A percentile compares a stretch with the other conserved stretches of the same genome.
phyloP scores from a whole-genome alignment of 2,329 filamentous ascomycete genomes.

The Harringtonia lauricola region DNA sequence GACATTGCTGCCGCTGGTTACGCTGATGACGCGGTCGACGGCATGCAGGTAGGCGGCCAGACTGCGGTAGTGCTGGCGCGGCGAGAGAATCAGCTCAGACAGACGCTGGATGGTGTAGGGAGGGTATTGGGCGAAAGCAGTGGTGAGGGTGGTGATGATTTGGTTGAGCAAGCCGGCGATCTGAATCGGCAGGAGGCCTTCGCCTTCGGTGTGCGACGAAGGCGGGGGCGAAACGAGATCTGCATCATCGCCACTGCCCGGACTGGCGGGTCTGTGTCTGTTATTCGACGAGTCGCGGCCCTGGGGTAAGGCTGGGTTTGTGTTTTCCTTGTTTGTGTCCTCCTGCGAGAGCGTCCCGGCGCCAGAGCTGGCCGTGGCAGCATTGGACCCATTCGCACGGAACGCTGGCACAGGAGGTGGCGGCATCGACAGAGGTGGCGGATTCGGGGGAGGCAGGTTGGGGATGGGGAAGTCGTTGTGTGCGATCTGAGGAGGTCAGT shows the following conservation, averaged over 20 bases:
- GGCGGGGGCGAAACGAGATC: slow-evolving; percentile 19
- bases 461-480: slow-evolving; percentile 67
- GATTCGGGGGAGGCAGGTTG: slow-evolving; percentile 33
- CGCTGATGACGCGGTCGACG: slow-evolving; percentile 79
- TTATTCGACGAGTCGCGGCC: slow-evolving; percentile 17
- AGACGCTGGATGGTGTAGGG: slow-evolving; percentile 91
- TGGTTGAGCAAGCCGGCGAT: slow-evolving; percentile 50
- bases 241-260: slow-evolving; percentile 22
- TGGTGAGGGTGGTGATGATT: slow-evolving; percentile 49
- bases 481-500: slow-evolving; percentile 49
- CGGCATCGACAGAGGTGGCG: slow-evolving; percentile 18
- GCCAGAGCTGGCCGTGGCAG: not conserved
- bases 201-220: slow-evolving; percentile 1
- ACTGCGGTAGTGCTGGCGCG: slow-evolving; percentile 68
- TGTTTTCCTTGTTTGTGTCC: slow-evolving; percentile 60
- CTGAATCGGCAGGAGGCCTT: slow-evolving; percentile 43
- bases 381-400: slow-evolving; percentile 14
- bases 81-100: slow-evolving; percentile 71
- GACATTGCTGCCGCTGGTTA: slow-evolving; percentile 68
- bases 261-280: slow-evolving; percentile 13
- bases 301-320: slow-evolving; percentile 27
- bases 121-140: slow-evolving; percentile 61
- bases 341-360: slow-evolving; percentile 29
- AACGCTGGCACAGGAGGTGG: slow-evolving; percentile 23
- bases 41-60: slow-evolving; percentile 82